These are phyloP conservation scores for Thozetella sp. DNA, from an alignment of 495 filamentous ascomycete species.

Conservation along the genomic window DNA sequence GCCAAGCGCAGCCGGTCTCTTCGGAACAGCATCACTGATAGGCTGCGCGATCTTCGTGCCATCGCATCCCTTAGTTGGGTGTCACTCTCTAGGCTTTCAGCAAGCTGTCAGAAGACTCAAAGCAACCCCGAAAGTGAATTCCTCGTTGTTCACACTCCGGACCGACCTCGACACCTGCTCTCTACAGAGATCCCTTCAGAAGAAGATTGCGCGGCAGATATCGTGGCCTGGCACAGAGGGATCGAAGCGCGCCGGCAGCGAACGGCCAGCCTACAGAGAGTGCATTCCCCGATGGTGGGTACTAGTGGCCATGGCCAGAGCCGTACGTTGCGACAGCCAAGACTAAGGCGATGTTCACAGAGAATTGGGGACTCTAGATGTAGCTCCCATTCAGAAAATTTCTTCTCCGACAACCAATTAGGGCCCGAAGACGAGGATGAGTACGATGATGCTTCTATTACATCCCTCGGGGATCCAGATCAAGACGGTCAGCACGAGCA, in stretches of 20 bases:
- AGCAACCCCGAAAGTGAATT: conserved; percentile 8
- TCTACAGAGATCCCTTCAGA: conserved; percentile 19
- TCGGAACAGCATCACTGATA: neutral
- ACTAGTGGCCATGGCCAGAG: too few relatives aligned
- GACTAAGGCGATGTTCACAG: too few relatives aligned
- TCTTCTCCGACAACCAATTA: neutral
- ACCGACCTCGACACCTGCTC: conserved; percentile 14
- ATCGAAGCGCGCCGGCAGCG: conserved; percentile 5
- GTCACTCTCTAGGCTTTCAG: neutral
- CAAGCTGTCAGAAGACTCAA: neutral
- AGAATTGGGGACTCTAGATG: too few relatives aligned
- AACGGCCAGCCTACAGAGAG: neutral
- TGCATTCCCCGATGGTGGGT: neutral
- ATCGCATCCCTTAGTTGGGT: neutral
- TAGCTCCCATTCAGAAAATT: too few relatives aligned
- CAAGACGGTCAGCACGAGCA: neutral
- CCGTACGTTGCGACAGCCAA: too few relatives aligned
- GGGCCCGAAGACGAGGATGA: neutral
- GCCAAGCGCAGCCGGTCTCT: neutral
- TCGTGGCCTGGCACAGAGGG: conserved; percentile 19
- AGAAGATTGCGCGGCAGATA: conserved; percentile 22
- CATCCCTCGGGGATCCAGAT: too few relatives aligned
- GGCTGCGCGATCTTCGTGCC: neutral
- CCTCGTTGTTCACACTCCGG: conserved; percentile 26
- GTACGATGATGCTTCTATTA: too few relatives aligned